phyloP scores from a whole-genome alignment of 177 flowering plant species.

The Vitis hybrid region DNA sequence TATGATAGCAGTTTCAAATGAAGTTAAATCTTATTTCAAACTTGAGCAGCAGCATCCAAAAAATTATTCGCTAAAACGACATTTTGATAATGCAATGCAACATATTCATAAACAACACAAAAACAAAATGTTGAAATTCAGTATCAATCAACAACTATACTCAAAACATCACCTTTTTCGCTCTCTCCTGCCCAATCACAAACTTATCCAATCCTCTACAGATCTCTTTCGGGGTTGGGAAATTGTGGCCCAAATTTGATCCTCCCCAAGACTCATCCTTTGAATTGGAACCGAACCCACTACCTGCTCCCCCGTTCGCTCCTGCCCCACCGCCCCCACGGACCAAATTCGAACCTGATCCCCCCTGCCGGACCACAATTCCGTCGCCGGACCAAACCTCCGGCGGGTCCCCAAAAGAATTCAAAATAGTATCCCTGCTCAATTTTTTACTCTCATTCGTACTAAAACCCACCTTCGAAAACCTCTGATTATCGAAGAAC shows the following conservation, averaged over 20 bases:
- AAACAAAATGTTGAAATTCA: neutral
- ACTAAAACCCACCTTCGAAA: neutral
- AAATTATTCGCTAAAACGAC: neutral
- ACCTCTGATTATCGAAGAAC: constrained; percentile 9
- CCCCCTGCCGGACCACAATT: constrained; percentile 30
- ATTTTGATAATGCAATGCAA: neutral
- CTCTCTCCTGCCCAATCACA: constrained; percentile 93
- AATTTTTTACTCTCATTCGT: constrained; percentile 6
- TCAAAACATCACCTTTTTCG: constrained; percentile 68
- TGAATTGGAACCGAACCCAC: constrained; percentile 48
- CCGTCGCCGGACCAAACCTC: constrained; percentile 86
- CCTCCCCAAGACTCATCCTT: constrained; percentile 82
- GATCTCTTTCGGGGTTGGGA: constrained; percentile 94
- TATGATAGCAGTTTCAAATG: too few relatives aligned
- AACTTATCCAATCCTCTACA: constrained; percentile 87
- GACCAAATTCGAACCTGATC: constrained; percentile 17
- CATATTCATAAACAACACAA: neutral
- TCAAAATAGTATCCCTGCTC: constrained; percentile 14
- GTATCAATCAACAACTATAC: neutral
- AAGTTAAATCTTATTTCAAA: too few relatives aligned
- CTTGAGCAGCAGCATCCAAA: too few relatives aligned
- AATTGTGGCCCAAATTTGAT: constrained; percentile 62
- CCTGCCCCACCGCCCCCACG: constrained; percentile 26
- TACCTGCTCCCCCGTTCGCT: constrained; percentile 33
- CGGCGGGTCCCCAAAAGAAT: constrained; percentile 65